Evolutionary conservation across 2,329 filamentous ascomycete genomes (phyloP).

Genomic region (Chaetoscypha palmicola): DNA sequence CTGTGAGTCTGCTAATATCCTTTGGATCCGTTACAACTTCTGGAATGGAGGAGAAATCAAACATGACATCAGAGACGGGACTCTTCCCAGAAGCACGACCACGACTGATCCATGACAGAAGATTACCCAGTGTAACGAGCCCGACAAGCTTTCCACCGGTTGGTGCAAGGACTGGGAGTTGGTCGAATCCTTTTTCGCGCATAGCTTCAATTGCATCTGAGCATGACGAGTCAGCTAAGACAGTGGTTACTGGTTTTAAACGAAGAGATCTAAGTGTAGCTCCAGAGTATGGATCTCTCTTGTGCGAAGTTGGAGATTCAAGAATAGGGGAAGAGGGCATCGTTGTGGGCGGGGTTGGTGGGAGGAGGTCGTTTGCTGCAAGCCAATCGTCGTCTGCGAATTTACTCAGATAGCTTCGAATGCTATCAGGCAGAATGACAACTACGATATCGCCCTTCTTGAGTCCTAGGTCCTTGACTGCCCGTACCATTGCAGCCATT

Average conservation of each 20-base stretch:
- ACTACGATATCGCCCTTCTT: slow-evolving; percentile 82
- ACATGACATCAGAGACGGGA: slow-evolving; percentile 86
- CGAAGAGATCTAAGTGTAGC: slow-evolving; percentile 78
- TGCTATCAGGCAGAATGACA: slow-evolving; percentile 89
- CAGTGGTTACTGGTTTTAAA: slow-evolving; percentile 87
- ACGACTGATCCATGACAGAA: slow-evolving; percentile 82
- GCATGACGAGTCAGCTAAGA: slow-evolving; percentile 64
- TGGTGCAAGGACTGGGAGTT: slow-evolving; percentile 78
- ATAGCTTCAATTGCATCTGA: slow-evolving; percentile 92
- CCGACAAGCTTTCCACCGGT: slow-evolving; percentile 72
- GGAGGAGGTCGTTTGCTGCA: slow-evolving; percentile 86
- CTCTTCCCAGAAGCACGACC: slow-evolving; percentile 69
- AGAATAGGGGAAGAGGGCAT: slow-evolving; percentile 34
- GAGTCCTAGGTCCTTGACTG: slow-evolving; percentile 68
- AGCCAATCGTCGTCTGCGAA: slow-evolving; percentile 99
- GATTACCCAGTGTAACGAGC: slow-evolving; percentile 88
- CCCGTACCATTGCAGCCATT: slow-evolving; percentile 72
- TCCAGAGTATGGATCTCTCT: slow-evolving; percentile 62
- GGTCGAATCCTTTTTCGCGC: slow-evolving; percentile 97
- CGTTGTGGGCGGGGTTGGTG: slow-evolving; percentile 46
- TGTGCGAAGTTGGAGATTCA: slow-evolving; percentile 31
- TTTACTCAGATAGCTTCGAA: slow-evolving; percentile 95
- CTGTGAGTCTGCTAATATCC: slow-evolving; percentile 42
- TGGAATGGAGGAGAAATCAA: slow-evolving; percentile 80
- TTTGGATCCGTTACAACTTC: slow-evolving; percentile 88